Conservation (phyloP, 1,284 basidiomycete genomes). For the Coriolopsis trogii region DNA sequence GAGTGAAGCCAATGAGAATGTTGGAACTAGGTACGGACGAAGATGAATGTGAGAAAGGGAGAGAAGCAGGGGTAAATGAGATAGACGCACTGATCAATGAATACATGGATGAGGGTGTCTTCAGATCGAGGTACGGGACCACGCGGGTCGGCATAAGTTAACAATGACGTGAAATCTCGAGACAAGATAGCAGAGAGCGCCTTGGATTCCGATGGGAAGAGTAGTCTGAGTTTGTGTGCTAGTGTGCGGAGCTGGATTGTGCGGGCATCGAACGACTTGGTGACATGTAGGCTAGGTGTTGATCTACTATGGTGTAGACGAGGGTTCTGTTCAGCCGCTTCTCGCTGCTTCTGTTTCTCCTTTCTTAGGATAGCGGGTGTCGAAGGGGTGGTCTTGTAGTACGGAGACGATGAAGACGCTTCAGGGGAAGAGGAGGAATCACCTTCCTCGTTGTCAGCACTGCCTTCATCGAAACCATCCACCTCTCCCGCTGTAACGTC, state of each 20-base stretch:
- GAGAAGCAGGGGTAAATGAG: slow-evolving; percentile 8
- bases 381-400: slow-evolving; percentile 43
- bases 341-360: slow-evolving; percentile 28
- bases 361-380: slow-evolving; percentile 30
- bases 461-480: slow-evolving; percentile 24
- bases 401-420: slow-evolving; percentile 41
- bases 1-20: slow-evolving; percentile 78
- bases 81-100: slow-evolving; percentile 76
- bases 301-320: slow-evolving; percentile 46
- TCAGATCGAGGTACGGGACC: slow-evolving; percentile 48
- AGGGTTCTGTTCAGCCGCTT: slow-evolving; percentile 18
- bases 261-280: slow-evolving; percentile 49
- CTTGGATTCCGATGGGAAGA: slow-evolving; percentile 57
- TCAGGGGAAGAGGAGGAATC: slow-evolving; percentile 25
- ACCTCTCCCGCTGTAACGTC: slow-evolving; percentile 16
- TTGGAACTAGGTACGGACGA: slow-evolving; percentile 61
- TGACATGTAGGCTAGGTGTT: slow-evolving; percentile 42
- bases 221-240: slow-evolving; percentile 55
- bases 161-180: slow-evolving; percentile 36
- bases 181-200: slow-evolving; percentile 49
- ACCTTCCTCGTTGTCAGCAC: slow-evolving; percentile 29
- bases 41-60: slow-evolving; percentile 1
- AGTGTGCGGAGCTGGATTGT: slow-evolving; percentile 55
- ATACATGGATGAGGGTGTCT: slow-evolving; percentile 77
- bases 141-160: slow-evolving; percentile 52